Evolutionary conservation across 805 yeast genomes (phyloP).

Genomic region (Lachancea dasiensis): DNA sequence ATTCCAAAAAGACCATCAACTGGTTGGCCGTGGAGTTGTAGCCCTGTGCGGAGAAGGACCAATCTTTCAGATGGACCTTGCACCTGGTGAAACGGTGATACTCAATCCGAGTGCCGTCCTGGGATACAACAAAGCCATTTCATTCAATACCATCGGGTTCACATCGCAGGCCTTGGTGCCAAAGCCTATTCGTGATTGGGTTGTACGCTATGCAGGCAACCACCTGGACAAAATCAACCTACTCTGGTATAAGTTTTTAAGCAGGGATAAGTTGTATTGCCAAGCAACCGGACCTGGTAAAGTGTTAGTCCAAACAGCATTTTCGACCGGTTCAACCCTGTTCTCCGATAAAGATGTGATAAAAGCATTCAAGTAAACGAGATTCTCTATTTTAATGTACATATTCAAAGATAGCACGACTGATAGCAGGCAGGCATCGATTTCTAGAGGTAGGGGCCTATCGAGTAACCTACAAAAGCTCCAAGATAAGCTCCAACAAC

Average conservation of each 20-base stretch:
- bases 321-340: conserved; percentile 10
- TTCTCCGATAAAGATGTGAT: conserved; percentile 11
- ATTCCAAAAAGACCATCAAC: conserved; percentile 10
- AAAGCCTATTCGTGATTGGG: conserved; percentile 1
- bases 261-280: conserved; percentile 19
- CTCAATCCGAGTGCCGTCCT: conserved; percentile 19
- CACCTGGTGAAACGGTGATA: conserved; percentile 21
- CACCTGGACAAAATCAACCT: conserved; percentile 13
- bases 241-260: conserved; percentile 12
- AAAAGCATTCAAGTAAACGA: conserved; percentile 2
- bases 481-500: conserved; percentile 75
- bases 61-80: conserved; percentile 22
- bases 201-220: conserved; percentile 3
- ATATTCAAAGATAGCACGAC: conserved; percentile 4
- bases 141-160: conserved; percentile 1
- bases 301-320: conserved; percentile 24
- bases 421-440: too few species aligned
- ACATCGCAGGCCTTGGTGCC: conserved; percentile 7
- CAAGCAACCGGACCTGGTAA: conserved; percentile 31
- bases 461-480: conserved; percentile 52
- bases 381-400: not conserved
- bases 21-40: conserved; percentile 26
- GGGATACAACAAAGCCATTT: conserved; percentile 17
- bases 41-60: conserved; percentile 31
- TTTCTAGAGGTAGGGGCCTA: conserved; percentile 30